Conservation (phyloP, 164 flowering plant species). For the Kingdonia uniflora region DNA sequence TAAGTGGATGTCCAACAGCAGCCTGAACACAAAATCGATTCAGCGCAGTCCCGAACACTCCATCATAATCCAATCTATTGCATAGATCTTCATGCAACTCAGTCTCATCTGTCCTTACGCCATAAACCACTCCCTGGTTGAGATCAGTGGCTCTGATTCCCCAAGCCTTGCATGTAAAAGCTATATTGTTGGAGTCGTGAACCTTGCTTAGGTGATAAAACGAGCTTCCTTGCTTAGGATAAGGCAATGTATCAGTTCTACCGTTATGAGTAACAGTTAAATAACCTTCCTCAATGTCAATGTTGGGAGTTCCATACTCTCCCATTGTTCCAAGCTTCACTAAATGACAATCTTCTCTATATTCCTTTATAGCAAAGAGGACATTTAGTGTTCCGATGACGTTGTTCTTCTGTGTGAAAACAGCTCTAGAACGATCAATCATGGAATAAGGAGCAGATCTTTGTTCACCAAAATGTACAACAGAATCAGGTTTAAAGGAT, state of each 20-base stretch:
- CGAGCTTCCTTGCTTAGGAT: slow-evolving; percentile 93
- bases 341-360: slow-evolving; percentile 67
- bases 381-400: slow-evolving; percentile 93
- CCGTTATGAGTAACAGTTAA: slow-evolving; percentile 91
- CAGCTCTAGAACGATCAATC: slow-evolving; percentile 94
- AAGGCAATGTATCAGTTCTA: slow-evolving; percentile 92
- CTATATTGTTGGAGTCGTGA: slow-evolving; percentile 87
- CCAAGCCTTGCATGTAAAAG: slow-evolving; percentile 98
- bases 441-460: slow-evolving; percentile 97
- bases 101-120: slow-evolving; percentile 84
- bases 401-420: slow-evolving; percentile 83
- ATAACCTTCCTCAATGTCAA: slow-evolving; percentile 93
- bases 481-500: slow-evolving; percentile 80
- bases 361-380: slow-evolving; percentile 92
- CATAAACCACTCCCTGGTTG: slow-evolving; percentile 97
- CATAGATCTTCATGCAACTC: slow-evolving; percentile 82
- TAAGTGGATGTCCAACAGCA: slow-evolving; percentile 98
- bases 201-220: slow-evolving; percentile 95
- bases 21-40: slow-evolving; percentile 93
- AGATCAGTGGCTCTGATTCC: slow-evolving; percentile 92
- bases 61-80: slow-evolving; percentile 92
- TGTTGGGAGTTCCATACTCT: slow-evolving; percentile 96
- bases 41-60: slow-evolving; percentile 84
- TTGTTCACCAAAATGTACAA: slow-evolving; percentile 97
- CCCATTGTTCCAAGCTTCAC: slow-evolving; percentile 99